phyloP scores from a whole-genome alignment of 805 yeast genomes.

The Ogataea ramenticola region DNA sequence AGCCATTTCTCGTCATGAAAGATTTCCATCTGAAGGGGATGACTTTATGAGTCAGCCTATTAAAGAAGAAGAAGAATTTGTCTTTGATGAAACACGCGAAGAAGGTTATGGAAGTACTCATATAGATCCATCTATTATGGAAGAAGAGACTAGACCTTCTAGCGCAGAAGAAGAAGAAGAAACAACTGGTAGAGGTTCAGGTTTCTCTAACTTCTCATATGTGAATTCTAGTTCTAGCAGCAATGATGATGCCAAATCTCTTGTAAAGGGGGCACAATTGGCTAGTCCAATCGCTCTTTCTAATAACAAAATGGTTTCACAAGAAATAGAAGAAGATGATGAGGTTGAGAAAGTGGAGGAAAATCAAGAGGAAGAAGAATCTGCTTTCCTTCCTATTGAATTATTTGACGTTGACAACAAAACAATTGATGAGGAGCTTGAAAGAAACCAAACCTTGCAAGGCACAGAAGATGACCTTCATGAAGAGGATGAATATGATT shows the following conservation, averaged over 20 bases:
- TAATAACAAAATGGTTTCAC: neutral
- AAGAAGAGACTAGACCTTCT: neutral
- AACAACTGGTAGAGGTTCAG: neutral
- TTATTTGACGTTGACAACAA: no score
- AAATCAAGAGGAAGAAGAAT: neutral
- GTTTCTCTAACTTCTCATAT: neutral
- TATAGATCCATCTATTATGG: neutral
- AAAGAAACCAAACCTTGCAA: no score
- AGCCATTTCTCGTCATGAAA: slow-evolving; percentile 3
- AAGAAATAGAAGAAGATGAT: neutral
- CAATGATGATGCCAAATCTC: neutral
- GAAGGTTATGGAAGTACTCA: neutral
- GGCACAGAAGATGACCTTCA: neutral
- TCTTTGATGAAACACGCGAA: neutral
- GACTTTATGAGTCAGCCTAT: neutral
- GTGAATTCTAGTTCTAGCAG: neutral
- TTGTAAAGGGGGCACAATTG: neutral
- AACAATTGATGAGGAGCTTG: no score
- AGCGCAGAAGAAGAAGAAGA: neutral
- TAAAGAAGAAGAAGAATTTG: neutral
- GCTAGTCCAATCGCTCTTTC: neutral
- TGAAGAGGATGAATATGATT: neutral
- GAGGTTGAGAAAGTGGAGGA: neutral
- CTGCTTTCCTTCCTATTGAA: no score
- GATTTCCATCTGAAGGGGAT: slow-evolving; percentile 8